These are phyloP conservation scores for Acorus calamus DNA, from an alignment of 106 monocot species.

Conservation along the genomic window DNA sequence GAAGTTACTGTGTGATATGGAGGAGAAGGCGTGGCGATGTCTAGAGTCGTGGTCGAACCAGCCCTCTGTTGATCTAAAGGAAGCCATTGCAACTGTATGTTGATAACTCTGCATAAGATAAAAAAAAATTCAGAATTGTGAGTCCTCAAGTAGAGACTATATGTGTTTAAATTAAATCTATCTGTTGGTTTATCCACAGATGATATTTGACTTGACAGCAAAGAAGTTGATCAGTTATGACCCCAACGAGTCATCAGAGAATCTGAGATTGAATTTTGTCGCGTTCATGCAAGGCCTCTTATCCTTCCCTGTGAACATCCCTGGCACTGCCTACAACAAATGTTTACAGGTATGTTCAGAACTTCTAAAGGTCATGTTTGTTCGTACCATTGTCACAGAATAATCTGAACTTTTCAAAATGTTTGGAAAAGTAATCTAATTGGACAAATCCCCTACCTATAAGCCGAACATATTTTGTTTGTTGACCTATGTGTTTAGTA, in stretches of 20 bases:
- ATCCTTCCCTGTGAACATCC: constrained; percentile 43
- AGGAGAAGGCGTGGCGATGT: constrained; percentile 13
- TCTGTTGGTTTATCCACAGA: constrained; percentile 16
- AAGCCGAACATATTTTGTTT: too few species aligned
- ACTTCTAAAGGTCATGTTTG: too few species aligned
- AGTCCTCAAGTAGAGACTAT: too few species aligned
- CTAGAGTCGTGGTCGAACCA: constrained; percentile 31
- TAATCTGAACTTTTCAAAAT: too few species aligned
- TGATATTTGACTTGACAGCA: constrained; percentile 67
- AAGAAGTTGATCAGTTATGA: constrained; percentile 59
- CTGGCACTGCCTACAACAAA: constrained; percentile 46
- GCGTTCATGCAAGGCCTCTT: constrained; percentile 50
- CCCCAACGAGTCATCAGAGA: constrained; percentile 10
- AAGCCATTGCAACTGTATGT: constrained; percentile 32
- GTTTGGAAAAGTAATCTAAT: too few species aligned
- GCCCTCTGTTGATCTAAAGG: constrained; percentile 40
- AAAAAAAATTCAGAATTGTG: too few species aligned
- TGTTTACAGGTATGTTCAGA: constrained; percentile 31
- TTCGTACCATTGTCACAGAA: too few species aligned
- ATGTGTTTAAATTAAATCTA: neutral
- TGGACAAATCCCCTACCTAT: too few species aligned
- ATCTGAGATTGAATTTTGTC: constrained; percentile 33
- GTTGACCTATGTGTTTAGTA: too few species aligned
- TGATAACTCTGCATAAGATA: too few species aligned
- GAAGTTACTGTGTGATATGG: constrained; percentile 27